Conservation (phyloP, 208 protist genomes). For the Leishmania mexicana region DNA sequence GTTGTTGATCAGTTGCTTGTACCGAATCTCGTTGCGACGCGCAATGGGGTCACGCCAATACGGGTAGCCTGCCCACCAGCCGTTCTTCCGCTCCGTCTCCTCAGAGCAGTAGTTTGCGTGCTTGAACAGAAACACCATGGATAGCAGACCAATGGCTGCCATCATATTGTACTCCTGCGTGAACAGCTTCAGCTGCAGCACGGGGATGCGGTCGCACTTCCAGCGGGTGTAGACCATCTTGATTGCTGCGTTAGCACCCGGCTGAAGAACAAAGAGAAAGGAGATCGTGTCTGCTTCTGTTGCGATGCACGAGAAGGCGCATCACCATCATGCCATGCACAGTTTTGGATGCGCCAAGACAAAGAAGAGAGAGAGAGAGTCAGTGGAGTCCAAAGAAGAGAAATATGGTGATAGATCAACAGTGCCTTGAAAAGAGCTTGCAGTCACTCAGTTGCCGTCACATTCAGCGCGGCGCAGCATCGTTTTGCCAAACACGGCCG, state of each 20-base stretch:
- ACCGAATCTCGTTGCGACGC: constrained; percentile 85
- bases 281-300: not conserved
- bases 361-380: not conserved
- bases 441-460: not conserved
- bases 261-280: not conserved
- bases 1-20: constrained; percentile 87
- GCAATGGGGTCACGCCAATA: constrained; percentile 93
- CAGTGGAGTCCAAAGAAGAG: not conserved
- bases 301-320: not conserved
- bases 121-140: constrained; percentile 85
- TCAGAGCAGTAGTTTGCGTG: constrained; percentile 87
- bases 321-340: not conserved
- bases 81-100: constrained; percentile 89
- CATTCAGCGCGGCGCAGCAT: not conserved
- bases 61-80: constrained; percentile 90
- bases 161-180: constrained; percentile 86
- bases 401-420: not conserved
- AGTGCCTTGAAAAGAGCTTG: not conserved
- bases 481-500: not conserved
- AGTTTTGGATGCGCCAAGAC: not conserved
- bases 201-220: constrained; percentile 90
- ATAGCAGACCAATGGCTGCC: constrained; percentile 60
- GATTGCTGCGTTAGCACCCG: not conserved
- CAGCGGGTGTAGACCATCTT: constrained; percentile 93
- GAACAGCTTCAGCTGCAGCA: constrained; percentile 89